A percentile compares a stretch with the other conserved stretches of the same genome.
Evolutionary conservation across 257 asterid species (phyloP).

Genomic region (Lavandula angustifolia): DNA sequence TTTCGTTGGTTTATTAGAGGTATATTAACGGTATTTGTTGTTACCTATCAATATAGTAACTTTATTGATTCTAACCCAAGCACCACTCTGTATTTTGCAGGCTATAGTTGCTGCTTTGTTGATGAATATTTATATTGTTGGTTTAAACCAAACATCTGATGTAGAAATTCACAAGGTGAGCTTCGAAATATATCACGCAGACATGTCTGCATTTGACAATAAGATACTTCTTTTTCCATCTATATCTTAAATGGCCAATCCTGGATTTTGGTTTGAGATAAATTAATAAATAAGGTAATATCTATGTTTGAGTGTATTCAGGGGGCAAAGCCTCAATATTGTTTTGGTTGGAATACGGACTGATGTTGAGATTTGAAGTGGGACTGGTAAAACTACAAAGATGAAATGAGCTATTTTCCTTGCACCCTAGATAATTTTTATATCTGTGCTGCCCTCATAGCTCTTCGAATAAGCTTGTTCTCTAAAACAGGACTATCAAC

Average conservation of each 20-base stretch:
- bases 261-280: not conserved
- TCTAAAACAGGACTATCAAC: not conserved
- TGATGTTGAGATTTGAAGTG: not conserved
- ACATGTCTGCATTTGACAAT: constrained; percentile 14
- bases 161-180: constrained; percentile 90
- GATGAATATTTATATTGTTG: constrained; percentile 88
- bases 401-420: not conserved
- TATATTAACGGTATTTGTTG: constrained; percentile 27
- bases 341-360: not conserved
- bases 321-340: not conserved
- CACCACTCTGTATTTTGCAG: constrained; percentile 41
- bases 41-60: constrained; percentile 9
- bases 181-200: constrained; percentile 6
- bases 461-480: constrained; percentile 14
- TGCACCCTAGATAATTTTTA: not conserved
- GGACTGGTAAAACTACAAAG: not conserved
- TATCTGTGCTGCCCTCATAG: constrained; percentile 3
- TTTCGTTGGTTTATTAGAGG: constrained; percentile 73
- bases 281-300: not conserved
- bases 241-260: constrained; percentile 3
- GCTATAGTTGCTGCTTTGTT: constrained; percentile 84
- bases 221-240: not conserved
- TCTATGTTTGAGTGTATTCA: not conserved
- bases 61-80: constrained; percentile 29
- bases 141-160: constrained; percentile 81